Conservation (phyloP, 768 basidiomycete species). For the Tulasnella sp. region DNA sequence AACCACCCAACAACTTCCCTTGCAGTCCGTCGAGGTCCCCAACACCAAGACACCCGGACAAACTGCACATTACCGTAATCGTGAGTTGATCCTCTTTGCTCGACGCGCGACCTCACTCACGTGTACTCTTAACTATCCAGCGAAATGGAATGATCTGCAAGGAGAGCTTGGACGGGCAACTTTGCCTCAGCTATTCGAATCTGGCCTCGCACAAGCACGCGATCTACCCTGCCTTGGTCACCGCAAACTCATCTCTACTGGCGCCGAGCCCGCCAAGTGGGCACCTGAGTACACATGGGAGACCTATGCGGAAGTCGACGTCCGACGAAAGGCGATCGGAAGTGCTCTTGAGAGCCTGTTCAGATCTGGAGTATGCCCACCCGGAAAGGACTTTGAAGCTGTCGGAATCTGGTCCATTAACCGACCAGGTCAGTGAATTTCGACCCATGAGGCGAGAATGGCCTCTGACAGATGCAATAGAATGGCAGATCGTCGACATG, state of each 20-base stretch:
- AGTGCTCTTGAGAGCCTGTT: slow-evolving; percentile 64
- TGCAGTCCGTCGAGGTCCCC: slow-evolving; percentile 12
- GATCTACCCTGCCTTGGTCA: slow-evolving; percentile 54
- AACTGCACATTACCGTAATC: slow-evolving; percentile 16
- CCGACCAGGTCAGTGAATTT: slow-evolving; percentile 52
- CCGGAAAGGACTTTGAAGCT: slow-evolving; percentile 37
- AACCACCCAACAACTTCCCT: neutral
- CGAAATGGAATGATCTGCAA: slow-evolving; percentile 15
- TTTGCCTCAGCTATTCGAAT: slow-evolving; percentile 47
- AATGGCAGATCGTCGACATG: neutral
- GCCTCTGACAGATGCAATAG: no score
- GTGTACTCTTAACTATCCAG: neutral
- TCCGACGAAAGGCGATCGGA: slow-evolving; percentile 59
- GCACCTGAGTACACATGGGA: slow-evolving; percentile 64
- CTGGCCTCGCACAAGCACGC: slow-evolving; percentile 43
- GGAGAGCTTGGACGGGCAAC: slow-evolving; percentile 16
- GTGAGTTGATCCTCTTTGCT: neutral
- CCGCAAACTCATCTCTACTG: slow-evolving; percentile 53
- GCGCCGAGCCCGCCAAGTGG: slow-evolving; percentile 55
- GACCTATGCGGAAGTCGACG: slow-evolving; percentile 64
- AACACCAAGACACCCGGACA: slow-evolving; percentile 15
- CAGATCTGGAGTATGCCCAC: slow-evolving; percentile 46
- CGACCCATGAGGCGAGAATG: no score
- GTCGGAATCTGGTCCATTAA: slow-evolving; percentile 82
- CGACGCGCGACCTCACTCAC: neutral